Conservation (phyloP, 2,329 filamentous ascomycete genomes). For the Geosmithia flava region DNA sequence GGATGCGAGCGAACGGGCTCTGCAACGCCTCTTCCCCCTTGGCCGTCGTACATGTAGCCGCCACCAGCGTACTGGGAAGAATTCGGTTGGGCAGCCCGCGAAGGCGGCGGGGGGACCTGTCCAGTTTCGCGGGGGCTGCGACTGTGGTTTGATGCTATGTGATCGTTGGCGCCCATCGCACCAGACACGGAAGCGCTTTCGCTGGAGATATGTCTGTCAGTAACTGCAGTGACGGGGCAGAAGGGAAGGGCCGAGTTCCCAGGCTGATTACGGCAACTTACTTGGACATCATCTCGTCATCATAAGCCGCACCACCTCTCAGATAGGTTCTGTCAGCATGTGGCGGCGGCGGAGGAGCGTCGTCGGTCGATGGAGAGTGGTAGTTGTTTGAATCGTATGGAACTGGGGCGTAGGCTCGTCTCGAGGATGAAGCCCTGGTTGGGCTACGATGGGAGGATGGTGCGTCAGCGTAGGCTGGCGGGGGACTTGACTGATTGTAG, state of each 20-base stretch:
- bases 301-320: slow-evolving; percentile 4
- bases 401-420: slow-evolving; percentile 1
- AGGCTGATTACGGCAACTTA: neutral
- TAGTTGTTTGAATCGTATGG: slow-evolving; percentile 2
- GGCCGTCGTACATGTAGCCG: slow-evolving; percentile 1
- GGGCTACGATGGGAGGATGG: slow-evolving; percentile 4
- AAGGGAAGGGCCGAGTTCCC: neutral
- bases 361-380: neutral
- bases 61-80: neutral
- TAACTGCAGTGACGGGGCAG: slow-evolving; percentile 42
- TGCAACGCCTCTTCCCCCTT: neutral
- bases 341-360: slow-evolving; percentile 6
- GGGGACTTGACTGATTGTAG: slow-evolving; percentile 5
- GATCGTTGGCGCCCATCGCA: slow-evolving; percentile 56
- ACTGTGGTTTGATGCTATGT: slow-evolving; percentile 53
- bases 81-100: slow-evolving; percentile 8
- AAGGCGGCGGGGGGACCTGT: slow-evolving; percentile 23
- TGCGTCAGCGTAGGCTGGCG: slow-evolving; percentile 14
- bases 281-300: slow-evolving; percentile 8
- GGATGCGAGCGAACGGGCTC: slow-evolving; percentile 1
- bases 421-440: slow-evolving; percentile 1
- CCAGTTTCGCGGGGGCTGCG: slow-evolving; percentile 53
- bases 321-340: slow-evolving; percentile 11
- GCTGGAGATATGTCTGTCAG: slow-evolving; percentile 48
- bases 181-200: slow-evolving; percentile 47